phyloP scores from a whole-genome alignment of 768 basidiomycete genomes.

The Trametes cubensis region DNA sequence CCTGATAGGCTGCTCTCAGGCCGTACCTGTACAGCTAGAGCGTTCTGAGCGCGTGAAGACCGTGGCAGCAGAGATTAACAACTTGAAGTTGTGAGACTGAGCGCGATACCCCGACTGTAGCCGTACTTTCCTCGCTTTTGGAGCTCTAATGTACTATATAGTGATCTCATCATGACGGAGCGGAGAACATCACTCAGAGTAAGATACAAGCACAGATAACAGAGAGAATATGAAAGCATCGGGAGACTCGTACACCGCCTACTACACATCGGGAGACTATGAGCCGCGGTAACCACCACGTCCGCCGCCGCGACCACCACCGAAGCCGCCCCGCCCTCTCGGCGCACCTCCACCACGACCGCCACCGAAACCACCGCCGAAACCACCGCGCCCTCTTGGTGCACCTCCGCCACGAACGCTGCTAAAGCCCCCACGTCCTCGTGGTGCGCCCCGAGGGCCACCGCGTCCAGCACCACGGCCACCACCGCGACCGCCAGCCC shows the following conservation, averaged over 20 bases:
- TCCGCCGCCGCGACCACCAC: slow-evolving; percentile 45
- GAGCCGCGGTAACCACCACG: slow-evolving; percentile 54
- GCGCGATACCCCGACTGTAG: slow-evolving; percentile 12
- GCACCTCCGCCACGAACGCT: slow-evolving; percentile 51
- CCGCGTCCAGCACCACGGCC: slow-evolving; percentile 33
- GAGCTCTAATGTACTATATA: slow-evolving; percentile 3
- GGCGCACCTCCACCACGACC: too few relatives aligned
- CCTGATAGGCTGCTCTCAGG: slow-evolving; percentile 37
- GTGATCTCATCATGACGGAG: background rate
- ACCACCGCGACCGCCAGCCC: slow-evolving; percentile 35
- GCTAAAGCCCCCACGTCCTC: slow-evolving; percentile 46
- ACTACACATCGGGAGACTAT: slow-evolving; percentile 32
- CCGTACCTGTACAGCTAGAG: slow-evolving; percentile 50
- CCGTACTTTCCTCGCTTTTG: slow-evolving; percentile 12
- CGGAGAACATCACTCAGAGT: slow-evolving; percentile 1
- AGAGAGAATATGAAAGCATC: slow-evolving; percentile 8
- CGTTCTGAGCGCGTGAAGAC: slow-evolving; percentile 50
- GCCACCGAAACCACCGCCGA: too few relatives aligned
- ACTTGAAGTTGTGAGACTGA: slow-evolving; percentile 45
- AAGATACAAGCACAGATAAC: slow-evolving; percentile 6
- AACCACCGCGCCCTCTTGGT: slow-evolving; percentile 41
- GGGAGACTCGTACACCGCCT: slow-evolving; percentile 14
- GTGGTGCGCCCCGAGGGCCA: slow-evolving; percentile 34
- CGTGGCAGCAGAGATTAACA: slow-evolving; percentile 53
- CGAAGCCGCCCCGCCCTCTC: too few relatives aligned